Conservation (phyloP, 2,329 filamentous ascomycete genomes). For the Sporothrix euskadiensis region DNA sequence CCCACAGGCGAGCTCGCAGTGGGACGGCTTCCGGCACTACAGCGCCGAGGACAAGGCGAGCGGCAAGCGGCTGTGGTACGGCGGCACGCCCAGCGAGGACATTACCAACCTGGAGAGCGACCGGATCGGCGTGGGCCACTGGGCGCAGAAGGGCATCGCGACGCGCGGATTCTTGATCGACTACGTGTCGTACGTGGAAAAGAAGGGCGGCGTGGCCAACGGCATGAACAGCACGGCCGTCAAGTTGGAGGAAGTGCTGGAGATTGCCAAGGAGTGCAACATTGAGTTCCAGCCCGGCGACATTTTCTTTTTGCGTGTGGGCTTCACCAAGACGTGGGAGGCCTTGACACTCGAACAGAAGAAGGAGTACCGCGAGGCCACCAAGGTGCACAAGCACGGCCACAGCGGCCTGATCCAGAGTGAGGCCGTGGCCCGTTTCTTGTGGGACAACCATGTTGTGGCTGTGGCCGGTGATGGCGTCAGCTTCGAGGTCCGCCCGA, state of each 20-base stretch:
- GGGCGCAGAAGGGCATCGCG: conserved; percentile 43
- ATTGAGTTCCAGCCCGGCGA: conserved; percentile 51
- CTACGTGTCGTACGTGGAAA: conserved; percentile 48
- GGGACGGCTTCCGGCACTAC: conserved; percentile 28
- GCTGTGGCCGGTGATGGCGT: conserved; percentile 59
- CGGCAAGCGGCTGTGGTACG: conserved; percentile 20
- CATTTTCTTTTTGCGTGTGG: conserved; percentile 57
- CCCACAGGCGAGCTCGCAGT: conserved; percentile 26
- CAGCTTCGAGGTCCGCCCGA: conserved; percentile 45
- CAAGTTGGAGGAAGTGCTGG: conserved; percentile 45
- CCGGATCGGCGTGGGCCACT: conserved; percentile 24
- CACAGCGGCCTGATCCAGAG: conserved; percentile 50
- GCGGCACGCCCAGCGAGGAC: conserved; percentile 19
- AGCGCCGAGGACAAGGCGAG: not conserved
- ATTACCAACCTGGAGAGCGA: conserved; percentile 11
- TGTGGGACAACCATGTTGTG: conserved; percentile 57
- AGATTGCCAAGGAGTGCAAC: conserved; percentile 48
- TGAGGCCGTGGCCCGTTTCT: conserved; percentile 51
- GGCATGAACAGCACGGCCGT: conserved; percentile 47
- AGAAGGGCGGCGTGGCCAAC: conserved; percentile 41
- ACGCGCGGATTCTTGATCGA: conserved; percentile 56
- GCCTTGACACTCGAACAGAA: conserved; percentile 43
- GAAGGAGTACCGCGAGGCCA: conserved; percentile 37
- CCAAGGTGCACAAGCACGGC: not conserved
- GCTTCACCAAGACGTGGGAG: conserved; percentile 51